A percentile compares a stretch with the other conserved stretches of the same genome.
Conservation (phyloP, 441 rosid genomes). For the Heliophila coronopifolia region DNA sequence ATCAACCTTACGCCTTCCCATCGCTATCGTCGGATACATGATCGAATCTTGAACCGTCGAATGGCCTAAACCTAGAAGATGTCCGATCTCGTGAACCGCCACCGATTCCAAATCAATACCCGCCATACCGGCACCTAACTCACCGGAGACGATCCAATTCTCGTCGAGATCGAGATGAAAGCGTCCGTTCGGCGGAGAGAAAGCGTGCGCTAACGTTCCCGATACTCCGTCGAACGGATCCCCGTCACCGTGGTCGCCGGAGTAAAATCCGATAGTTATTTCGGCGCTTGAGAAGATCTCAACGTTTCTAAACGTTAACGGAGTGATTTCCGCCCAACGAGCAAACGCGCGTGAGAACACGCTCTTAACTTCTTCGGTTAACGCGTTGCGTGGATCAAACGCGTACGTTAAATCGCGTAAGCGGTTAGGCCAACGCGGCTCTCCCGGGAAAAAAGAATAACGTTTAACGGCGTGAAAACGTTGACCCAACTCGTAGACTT, state of each 20-base stretch:
- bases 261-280: conserved; percentile 56
- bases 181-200: conserved; percentile 66
- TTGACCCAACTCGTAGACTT: conserved; percentile 20
- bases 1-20: conserved; percentile 49
- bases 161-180: conserved; percentile 66
- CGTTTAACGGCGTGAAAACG: conserved; percentile 42
- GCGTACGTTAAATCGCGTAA: conserved; percentile 49
- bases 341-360: conserved; percentile 60
- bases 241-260: conserved; percentile 75
- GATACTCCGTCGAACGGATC: conserved; percentile 70
- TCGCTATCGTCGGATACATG: conserved; percentile 63
- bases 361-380: conserved; percentile 42
- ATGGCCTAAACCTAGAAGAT: conserved; percentile 75
- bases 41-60: conserved; percentile 61
- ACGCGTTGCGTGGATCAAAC: conserved; percentile 36
- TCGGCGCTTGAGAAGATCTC: conserved; percentile 37
- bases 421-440: conserved; percentile 53
- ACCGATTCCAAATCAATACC: conserved; percentile 81
- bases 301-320: conserved; percentile 45
- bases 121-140: conserved; percentile 6
- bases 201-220: conserved; percentile 82
- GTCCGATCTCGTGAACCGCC: conserved; percentile 83
- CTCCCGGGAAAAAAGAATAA: conserved; percentile 61
- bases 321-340: conserved; percentile 58
- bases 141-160: conserved; percentile 58